Evolutionary conservation across 2,329 filamentous ascomycete genomes (phyloP).

Genomic region (Fusarium penzigii): DNA sequence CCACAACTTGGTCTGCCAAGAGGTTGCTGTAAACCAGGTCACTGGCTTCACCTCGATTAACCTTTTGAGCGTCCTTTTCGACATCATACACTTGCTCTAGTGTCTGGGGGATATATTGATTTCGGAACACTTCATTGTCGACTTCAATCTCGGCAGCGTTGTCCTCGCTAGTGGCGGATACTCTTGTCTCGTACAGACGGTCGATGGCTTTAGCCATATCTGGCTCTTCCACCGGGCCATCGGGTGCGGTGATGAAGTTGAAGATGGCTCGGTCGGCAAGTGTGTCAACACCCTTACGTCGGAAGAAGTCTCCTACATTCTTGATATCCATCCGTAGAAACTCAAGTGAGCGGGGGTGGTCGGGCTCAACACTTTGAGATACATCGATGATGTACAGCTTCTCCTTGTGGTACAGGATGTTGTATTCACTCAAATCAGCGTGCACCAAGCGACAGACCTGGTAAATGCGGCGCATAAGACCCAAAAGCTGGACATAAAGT

Average conservation of each 20-base stretch:
- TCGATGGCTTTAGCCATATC: constrained; percentile 65
- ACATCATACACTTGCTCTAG: constrained; percentile 96
- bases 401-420: constrained; percentile 83
- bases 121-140: constrained; percentile 89
- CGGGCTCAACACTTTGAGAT: constrained; percentile 94
- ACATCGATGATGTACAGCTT: constrained; percentile 95
- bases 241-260: constrained; percentile 71
- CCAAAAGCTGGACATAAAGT: constrained; percentile 81
- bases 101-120: constrained; percentile 95
- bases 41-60: constrained; percentile 71
- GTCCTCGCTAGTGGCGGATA: constrained; percentile 50
- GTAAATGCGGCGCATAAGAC: constrained; percentile 91
- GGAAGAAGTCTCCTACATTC: constrained; percentile 93
- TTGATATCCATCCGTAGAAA: constrained; percentile 99
- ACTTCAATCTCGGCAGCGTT: constrained; percentile 65
- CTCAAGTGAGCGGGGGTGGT: constrained; percentile 88
- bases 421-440: constrained; percentile 97
- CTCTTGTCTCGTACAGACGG: constrained; percentile 62
- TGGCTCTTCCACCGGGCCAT: constrained; percentile 61
- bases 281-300: constrained; percentile 77
- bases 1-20: constrained; percentile 68
- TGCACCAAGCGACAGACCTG: constrained; percentile 90
- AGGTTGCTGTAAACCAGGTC: constrained; percentile 85
- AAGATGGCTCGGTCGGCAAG: constrained; percentile 80
- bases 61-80: constrained; percentile 81